A percentile compares a stretch with the other conserved stretches of the same genome.
These are phyloP conservation scores for Fusarium pseudograminearum DNA, from an alignment of 2,329 filamentous ascomycete genomes.

Conservation along the genomic window DNA sequence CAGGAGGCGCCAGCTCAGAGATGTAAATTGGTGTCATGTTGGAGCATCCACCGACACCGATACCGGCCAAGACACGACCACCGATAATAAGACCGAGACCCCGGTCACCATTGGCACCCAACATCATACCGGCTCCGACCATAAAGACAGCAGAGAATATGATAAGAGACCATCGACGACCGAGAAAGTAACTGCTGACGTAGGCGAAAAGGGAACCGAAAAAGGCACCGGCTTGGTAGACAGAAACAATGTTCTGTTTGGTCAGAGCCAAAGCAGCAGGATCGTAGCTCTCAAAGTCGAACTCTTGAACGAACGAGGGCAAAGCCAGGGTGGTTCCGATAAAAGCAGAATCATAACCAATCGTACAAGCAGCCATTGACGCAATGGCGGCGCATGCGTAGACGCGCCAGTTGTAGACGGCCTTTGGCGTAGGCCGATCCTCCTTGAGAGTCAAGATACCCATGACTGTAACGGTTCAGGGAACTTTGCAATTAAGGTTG, in stretches of 20 bases:
- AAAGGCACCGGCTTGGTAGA: slow-evolving; percentile 86
- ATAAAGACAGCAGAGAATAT: slow-evolving; percentile 73
- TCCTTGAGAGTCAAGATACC: slow-evolving; percentile 64
- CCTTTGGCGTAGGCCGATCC: slow-evolving; percentile 67
- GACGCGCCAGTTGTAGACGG: slow-evolving; percentile 72
- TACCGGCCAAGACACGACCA: slow-evolving; percentile 71
- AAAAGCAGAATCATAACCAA: slow-evolving; percentile 78
- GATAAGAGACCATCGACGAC: slow-evolving; percentile 73
- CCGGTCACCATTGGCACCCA: slow-evolving; percentile 70
- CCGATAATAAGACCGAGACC: slow-evolving; percentile 74
- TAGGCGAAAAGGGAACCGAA: slow-evolving; percentile 82
- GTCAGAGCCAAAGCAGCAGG: slow-evolving; percentile 65
- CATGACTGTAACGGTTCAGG: slow-evolving; percentile 48
- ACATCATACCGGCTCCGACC: slow-evolving; percentile 78
- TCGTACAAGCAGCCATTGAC: slow-evolving; percentile 68
- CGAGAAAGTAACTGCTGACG: slow-evolving; percentile 73
- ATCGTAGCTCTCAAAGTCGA: slow-evolving; percentile 68
- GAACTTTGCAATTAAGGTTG: slow-evolving; percentile 13
- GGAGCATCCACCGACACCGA: slow-evolving; percentile 72
- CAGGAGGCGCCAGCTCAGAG: slow-evolving; percentile 70
- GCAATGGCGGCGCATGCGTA: slow-evolving; percentile 66
- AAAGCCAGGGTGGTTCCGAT: slow-evolving; percentile 82
- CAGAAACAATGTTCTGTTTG: slow-evolving; percentile 81
- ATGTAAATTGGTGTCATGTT: slow-evolving; percentile 74
- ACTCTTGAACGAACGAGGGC: slow-evolving; percentile 76